phyloP scores from a whole-genome alignment of 768 basidiomycete species.

The Suillus brevipes region DNA sequence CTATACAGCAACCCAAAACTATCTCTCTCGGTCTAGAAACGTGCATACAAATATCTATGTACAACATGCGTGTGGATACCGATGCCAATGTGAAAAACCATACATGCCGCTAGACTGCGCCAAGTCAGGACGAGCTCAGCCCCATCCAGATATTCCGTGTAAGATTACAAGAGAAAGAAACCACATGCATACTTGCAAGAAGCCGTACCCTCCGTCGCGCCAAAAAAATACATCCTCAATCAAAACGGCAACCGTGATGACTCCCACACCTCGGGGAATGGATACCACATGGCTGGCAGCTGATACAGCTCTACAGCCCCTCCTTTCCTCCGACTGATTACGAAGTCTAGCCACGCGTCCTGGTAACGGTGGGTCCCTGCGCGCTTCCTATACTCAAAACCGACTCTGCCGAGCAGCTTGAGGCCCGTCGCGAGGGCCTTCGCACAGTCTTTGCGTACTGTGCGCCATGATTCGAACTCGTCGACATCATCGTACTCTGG shows the following conservation, averaged over 20 bases:
- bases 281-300: slow-evolving; percentile 33
- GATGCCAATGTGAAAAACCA: slow-evolving; percentile 3
- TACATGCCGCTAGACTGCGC: neutral
- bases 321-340: slow-evolving; percentile 15
- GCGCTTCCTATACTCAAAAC: slow-evolving; percentile 38
- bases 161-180: slow-evolving; percentile 2
- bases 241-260: slow-evolving; percentile 25
- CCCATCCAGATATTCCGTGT: neutral
- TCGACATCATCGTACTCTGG: slow-evolving; percentile 35
- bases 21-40: neutral
- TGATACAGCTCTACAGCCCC: slow-evolving; percentile 19
- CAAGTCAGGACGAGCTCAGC: neutral
- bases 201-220: neutral
- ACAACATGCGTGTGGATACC: slow-evolving; percentile 6
- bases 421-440: slow-evolving; percentile 29
- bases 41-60: slow-evolving; percentile 9
- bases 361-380: slow-evolving; percentile 37
- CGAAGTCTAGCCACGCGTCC: slow-evolving; percentile 38
- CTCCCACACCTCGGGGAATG: slow-evolving; percentile 38
- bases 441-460: slow-evolving; percentile 28
- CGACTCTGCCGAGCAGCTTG: slow-evolving; percentile 34
- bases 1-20: neutral
- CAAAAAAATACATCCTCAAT: slow-evolving; percentile 1
- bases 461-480: slow-evolving; percentile 34
- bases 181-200: slow-evolving; percentile 1